Evolutionary conservation across 2,329 filamentous ascomycete genomes (phyloP).

Genomic region (Colletotrichum camelliae): DNA sequence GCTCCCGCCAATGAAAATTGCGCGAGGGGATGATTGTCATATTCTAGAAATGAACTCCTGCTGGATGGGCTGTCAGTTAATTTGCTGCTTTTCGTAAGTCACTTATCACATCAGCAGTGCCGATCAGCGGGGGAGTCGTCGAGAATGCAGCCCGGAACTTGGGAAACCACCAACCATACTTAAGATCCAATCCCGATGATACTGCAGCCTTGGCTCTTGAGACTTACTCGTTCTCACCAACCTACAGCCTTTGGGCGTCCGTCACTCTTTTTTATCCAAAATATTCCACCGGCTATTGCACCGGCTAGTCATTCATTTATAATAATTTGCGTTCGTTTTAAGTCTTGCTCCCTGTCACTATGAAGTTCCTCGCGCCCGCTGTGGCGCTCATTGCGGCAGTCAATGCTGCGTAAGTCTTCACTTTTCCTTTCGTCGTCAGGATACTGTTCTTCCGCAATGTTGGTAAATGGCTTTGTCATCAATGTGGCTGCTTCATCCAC

Average conservation of each 20-base stretch:
- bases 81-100: neutral
- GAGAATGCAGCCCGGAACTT: neutral
- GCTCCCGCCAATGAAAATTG: neutral
- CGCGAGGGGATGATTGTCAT: neutral
- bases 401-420: neutral
- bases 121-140: neutral
- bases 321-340: neutral
- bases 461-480: neutral
- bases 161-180: neutral
- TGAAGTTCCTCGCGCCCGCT: neutral
- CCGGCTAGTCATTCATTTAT: neutral
- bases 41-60: neutral
- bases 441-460: neutral
- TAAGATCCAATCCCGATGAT: neutral
- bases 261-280: neutral
- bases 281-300: neutral
- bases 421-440: neutral
- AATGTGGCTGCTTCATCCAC: neutral
- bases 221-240: neutral
- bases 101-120: neutral
- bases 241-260: neutral
- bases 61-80: neutral
- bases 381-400: neutral
- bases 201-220: neutral
- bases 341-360: neutral